Percentiles rank a stretch among this genome's conserved stretches.
These are phyloP conservation scores for Leishmania gerbilli DNA, from an alignment of 208 protist species.

Conservation along the genomic window DNA sequence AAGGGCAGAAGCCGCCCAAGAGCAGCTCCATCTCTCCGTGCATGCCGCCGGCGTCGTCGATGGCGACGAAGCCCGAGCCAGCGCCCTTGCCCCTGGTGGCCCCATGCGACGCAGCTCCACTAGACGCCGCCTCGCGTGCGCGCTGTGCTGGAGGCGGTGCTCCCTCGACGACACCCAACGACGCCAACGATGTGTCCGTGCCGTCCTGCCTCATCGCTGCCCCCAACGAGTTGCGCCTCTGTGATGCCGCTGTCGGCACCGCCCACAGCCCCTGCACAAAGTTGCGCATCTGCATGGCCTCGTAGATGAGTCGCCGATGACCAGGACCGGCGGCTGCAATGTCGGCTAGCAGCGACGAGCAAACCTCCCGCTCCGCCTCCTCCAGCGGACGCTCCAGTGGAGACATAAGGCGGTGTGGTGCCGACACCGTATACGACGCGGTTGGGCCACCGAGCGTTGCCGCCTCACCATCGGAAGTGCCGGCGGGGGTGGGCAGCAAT, in stretches of 20 bases:
- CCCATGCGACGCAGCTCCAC: not conserved
- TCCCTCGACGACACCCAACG: constrained; percentile 3
- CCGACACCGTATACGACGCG: not conserved
- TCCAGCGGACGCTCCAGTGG: not conserved
- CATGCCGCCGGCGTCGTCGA: constrained; percentile 13
- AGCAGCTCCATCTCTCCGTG: constrained; percentile 28
- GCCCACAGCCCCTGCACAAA: constrained; percentile 28
- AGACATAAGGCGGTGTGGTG: not conserved
- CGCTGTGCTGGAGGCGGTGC: not conserved
- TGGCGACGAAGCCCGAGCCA: not conserved
- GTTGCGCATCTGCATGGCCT: constrained; percentile 27
- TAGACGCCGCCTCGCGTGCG: not conserved
- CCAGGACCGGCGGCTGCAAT: constrained; percentile 22
- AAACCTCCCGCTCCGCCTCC: constrained; percentile 4
- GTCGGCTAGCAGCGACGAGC: constrained; percentile 25
- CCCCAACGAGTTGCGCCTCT: not conserved
- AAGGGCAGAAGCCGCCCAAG: constrained; percentile 26
- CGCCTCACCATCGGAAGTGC: not conserved
- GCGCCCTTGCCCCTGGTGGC: not conserved
- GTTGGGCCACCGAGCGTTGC: not conserved
- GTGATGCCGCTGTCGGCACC: not conserved
- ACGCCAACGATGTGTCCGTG: not conserved
- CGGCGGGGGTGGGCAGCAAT: not conserved
- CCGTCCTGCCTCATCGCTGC: too few species aligned
- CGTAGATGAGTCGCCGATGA: constrained; percentile 22